These are phyloP conservation scores for Neonectria sp. DNA, from an alignment of 2,329 filamentous ascomycete genomes.

Conservation along the genomic window DNA sequence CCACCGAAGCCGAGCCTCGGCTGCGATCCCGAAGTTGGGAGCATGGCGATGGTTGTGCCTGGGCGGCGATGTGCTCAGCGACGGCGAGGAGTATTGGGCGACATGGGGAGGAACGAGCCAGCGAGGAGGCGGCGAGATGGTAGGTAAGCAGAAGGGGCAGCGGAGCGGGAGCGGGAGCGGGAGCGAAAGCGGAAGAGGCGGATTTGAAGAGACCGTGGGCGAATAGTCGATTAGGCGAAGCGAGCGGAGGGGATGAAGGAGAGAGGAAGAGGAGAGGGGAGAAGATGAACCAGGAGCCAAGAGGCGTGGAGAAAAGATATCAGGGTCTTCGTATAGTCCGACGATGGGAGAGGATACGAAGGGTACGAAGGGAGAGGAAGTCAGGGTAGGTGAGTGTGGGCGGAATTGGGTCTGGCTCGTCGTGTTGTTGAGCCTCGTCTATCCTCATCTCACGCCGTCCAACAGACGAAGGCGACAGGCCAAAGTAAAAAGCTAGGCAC, in stretches of 20 bases:
- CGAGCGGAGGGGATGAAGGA: not conserved
- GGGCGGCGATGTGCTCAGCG: conserved; percentile 40
- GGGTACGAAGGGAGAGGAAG: not conserved
- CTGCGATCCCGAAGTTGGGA: conserved; percentile 27
- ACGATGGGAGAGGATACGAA: not conserved
- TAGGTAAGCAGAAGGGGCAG: conserved; percentile 9
- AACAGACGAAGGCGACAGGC: conserved; percentile 16
- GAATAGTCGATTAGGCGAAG: not conserved
- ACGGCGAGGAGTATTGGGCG: conserved; percentile 30
- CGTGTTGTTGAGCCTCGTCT: conserved; percentile 36
- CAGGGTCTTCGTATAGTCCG: not conserved
- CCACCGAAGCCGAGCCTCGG: conserved; percentile 34
- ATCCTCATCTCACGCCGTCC: conserved; percentile 19
- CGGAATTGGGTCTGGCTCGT: conserved; percentile 28
- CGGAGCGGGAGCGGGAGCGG: not conserved
- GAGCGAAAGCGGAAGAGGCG: not conserved
- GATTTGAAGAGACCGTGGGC: not conserved
- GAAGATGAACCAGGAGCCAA: conserved; percentile 3
- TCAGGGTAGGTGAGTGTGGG: conserved; percentile 27
- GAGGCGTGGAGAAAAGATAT: not conserved
- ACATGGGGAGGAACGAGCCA: conserved; percentile 38
- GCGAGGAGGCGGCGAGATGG: not conserved
- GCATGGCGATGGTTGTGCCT: conserved; percentile 41
- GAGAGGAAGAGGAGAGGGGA: not conserved
- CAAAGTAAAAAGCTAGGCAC: conserved; percentile 21